Evolutionary conservation across 148 eudicot genomes (phyloP).

Genomic region (Amaranthus hypochondriacus): DNA sequence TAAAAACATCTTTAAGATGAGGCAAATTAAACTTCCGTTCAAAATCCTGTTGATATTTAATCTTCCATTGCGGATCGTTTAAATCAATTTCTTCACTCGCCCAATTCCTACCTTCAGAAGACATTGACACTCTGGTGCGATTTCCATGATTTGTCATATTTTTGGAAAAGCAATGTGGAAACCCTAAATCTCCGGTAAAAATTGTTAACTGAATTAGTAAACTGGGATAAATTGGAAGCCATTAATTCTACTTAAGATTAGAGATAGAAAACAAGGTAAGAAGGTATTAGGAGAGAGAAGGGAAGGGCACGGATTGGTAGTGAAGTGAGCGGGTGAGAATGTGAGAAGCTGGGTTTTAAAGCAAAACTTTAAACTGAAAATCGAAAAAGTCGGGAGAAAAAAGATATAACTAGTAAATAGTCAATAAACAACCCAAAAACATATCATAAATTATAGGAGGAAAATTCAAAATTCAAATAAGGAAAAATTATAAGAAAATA

Average conservation of each 20-base stretch:
- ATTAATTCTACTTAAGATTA: conserved; percentile 26
- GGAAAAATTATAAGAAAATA: too few species aligned
- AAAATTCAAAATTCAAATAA: too few species aligned
- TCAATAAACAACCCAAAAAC: too few species aligned
- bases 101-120: conserved; percentile 15
- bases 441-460: too few species aligned
- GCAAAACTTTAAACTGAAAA: too few species aligned
- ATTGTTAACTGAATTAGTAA: conserved; percentile 20
- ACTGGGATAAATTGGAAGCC: too few species aligned
- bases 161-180: conserved; percentile 3
- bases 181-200: conserved; percentile 41
- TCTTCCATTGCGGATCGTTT: conserved; percentile 77
- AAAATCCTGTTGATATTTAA: conserved; percentile 54
- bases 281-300: not conserved
- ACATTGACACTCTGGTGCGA: conserved; percentile 10
- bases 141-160: conserved; percentile 1
- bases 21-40: conserved; percentile 64
- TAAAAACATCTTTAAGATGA: conserved; percentile 58
- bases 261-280: not conserved
- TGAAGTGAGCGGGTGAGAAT: not conserved
- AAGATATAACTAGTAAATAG: too few species aligned
- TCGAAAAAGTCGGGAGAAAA: too few species aligned
- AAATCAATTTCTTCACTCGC: conserved; percentile 35
- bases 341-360: too few species aligned
- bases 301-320: not conserved